Evolutionary conservation across 306 rosid genomes (phyloP).

Genomic region (Fragaria ananassa): DNA sequence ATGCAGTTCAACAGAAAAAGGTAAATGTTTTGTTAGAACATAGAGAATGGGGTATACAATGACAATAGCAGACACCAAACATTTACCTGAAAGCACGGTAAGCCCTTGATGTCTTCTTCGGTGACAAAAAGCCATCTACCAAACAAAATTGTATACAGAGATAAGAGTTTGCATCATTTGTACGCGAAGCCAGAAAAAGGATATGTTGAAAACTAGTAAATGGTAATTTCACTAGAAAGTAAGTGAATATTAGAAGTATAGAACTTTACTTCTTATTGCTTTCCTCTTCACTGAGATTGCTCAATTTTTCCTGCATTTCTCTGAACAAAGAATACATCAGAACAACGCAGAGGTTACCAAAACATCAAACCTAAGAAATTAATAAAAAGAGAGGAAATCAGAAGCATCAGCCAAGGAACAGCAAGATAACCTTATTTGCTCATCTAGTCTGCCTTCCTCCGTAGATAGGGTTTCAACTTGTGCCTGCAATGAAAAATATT

Average conservation of each 20-base stretch:
- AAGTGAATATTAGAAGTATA: slow-evolving; percentile 12
- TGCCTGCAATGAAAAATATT: slow-evolving; percentile 47
- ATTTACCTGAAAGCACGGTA: slow-evolving; percentile 85
- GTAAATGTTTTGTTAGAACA: slow-evolving; percentile 2
- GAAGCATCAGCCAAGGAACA: slow-evolving; percentile 25
- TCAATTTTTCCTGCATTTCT: slow-evolving; percentile 87
- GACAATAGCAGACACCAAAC: slow-evolving; percentile 10
- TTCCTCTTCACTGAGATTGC: slow-evolving; percentile 84
- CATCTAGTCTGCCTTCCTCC: slow-evolving; percentile 71
- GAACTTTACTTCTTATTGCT: slow-evolving; percentile 70
- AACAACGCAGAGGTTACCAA: slow-evolving; percentile 9
- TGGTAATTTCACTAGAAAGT: slow-evolving; percentile 1
- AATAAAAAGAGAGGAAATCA: neutral
- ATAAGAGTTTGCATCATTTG: slow-evolving; percentile 1
- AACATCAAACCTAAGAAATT: neutral
- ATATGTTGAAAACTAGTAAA: slow-evolving; percentile 4
- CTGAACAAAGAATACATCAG: slow-evolving; percentile 48
- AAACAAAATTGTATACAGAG: slow-evolving; percentile 15
- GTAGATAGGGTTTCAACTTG: slow-evolving; percentile 78
- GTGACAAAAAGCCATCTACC: slow-evolving; percentile 89
- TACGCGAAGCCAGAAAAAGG: neutral
- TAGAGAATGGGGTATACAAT: slow-evolving; percentile 10
- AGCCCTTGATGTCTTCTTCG: slow-evolving; percentile 89
- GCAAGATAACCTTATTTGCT: slow-evolving; percentile 67
- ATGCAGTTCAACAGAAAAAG: slow-evolving; percentile 17